Evolutionary conservation across 108 stramenopile genomes (phyloP).

Genomic region (Stephanodiscus triporus): DNA sequence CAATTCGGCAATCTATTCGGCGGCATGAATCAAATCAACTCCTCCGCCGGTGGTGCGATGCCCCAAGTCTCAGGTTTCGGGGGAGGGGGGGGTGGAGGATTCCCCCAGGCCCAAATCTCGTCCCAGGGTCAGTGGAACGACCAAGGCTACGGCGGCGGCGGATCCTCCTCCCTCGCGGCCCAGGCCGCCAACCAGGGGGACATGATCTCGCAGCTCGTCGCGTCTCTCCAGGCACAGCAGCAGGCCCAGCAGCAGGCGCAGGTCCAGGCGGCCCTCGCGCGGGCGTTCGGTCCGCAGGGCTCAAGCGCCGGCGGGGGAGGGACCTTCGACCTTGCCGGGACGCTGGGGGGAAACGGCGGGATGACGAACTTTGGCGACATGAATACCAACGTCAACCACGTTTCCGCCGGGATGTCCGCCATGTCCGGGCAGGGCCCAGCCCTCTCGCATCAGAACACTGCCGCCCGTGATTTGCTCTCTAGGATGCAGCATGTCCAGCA

Average conservation of each 20-base stretch:
- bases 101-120: not conserved
- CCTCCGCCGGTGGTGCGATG: not conserved
- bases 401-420: not conserved
- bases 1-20: not conserved
- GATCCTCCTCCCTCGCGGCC: not conserved
- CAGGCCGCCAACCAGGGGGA: slow-evolving; percentile 2
- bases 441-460: not conserved
- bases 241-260: slow-evolving; percentile 42
- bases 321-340: not conserved
- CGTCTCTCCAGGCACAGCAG: slow-evolving; percentile 41
- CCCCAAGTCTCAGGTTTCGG: not conserved
- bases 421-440: not conserved
- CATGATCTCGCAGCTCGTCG: slow-evolving; percentile 34
- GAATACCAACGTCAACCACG: not conserved
- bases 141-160: not conserved
- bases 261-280: slow-evolving; percentile 2
- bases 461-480: slow-evolving; percentile 23
- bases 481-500: slow-evolving; percentile 31
- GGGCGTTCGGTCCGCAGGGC: not conserved
- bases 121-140: not conserved
- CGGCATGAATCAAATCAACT: not conserved
- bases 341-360: too few relatives aligned
- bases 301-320: not conserved
- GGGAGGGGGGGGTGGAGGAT: not conserved
- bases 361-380: slow-evolving; percentile 1